These are phyloP conservation scores for Delitschia confertaspora DNA, from an alignment of 495 filamentous ascomycete genomes.

Conservation along the genomic window DNA sequence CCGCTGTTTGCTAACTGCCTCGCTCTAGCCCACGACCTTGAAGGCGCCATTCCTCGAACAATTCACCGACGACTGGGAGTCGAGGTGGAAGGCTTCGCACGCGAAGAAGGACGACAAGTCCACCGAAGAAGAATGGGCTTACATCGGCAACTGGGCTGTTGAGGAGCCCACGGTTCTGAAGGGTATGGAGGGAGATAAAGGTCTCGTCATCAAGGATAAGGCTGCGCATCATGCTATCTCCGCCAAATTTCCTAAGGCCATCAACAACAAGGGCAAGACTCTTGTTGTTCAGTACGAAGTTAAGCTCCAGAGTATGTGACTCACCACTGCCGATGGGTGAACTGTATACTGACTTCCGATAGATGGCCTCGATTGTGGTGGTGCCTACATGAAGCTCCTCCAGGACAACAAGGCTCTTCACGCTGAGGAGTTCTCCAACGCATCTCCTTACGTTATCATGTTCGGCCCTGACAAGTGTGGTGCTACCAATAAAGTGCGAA, in stretches of 20 bases:
- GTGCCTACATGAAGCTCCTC: constrained; percentile 98
- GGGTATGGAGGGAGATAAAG: constrained; percentile 93
- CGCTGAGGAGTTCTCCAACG: constrained; percentile 95
- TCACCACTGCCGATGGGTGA: not conserved
- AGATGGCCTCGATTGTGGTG: constrained; percentile 97
- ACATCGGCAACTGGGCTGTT: constrained; percentile 91
- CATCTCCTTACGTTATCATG: constrained; percentile 98
- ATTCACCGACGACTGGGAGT: constrained; percentile 92
- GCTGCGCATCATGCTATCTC: constrained; percentile 99
- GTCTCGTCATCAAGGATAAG: constrained; percentile 91
- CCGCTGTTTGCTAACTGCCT: constrained; percentile 13
- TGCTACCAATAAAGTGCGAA: constrained; percentile 84
- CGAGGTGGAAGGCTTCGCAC: constrained; percentile 83
- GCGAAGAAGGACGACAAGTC: constrained; percentile 88
- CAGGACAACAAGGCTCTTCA: constrained; percentile 96
- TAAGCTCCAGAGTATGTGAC: constrained; percentile 85
- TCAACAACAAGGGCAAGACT: constrained; percentile 94
- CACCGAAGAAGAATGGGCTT: constrained; percentile 92
- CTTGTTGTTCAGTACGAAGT: constrained; percentile 99
- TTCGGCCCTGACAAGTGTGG: constrained; percentile 99
- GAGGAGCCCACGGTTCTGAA: constrained; percentile 90
- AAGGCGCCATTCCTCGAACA: constrained; percentile 97
- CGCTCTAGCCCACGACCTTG: constrained; percentile 63
- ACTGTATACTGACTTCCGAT: constrained; percentile 23
- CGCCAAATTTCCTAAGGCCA: constrained; percentile 92